These are phyloP conservation scores for Diaporthe citri DNA, from an alignment of 2,329 filamentous ascomycete genomes.

Conservation along the genomic window DNA sequence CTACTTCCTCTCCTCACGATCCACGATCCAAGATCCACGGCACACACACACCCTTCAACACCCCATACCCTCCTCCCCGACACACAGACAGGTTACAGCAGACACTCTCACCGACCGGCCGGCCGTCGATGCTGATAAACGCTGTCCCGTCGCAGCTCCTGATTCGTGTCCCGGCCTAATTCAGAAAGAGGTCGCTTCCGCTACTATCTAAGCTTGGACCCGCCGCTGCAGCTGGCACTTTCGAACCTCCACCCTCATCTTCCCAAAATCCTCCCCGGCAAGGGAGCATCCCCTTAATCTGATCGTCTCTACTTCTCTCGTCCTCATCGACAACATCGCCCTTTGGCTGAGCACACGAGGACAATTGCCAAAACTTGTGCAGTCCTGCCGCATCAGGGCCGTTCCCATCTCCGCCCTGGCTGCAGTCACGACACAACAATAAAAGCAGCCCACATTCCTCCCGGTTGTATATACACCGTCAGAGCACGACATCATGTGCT, in stretches of 20 bases:
- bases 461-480: conserved; percentile 22
- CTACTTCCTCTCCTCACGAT: neutral
- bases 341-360: conserved; percentile 1
- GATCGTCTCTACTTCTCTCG: neutral
- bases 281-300: conserved; percentile 23
- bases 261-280: conserved; percentile 16
- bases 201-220: conserved; percentile 32
- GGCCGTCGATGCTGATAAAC: conserved; percentile 18
- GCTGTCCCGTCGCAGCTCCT: conserved; percentile 20
- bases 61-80: neutral
- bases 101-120: conserved; percentile 17
- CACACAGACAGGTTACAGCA: conserved; percentile 1
- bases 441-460: conserved; percentile 12
- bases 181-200: conserved; percentile 23
- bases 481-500: conserved; percentile 62
- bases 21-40: conserved; percentile 2
- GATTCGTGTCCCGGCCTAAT: conserved; percentile 30
- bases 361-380: neutral
- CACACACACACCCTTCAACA: neutral
- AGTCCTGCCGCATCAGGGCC: neutral
- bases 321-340: conserved; percentile 17
- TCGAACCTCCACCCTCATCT: conserved; percentile 31
- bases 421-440: conserved; percentile 11
- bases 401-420: conserved; percentile 3
- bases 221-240: conserved; percentile 28